These are phyloP conservation scores for Xanthoconium separans DNA, from an alignment of 1,284 basidiomycete genomes.

Conservation along the genomic window DNA sequence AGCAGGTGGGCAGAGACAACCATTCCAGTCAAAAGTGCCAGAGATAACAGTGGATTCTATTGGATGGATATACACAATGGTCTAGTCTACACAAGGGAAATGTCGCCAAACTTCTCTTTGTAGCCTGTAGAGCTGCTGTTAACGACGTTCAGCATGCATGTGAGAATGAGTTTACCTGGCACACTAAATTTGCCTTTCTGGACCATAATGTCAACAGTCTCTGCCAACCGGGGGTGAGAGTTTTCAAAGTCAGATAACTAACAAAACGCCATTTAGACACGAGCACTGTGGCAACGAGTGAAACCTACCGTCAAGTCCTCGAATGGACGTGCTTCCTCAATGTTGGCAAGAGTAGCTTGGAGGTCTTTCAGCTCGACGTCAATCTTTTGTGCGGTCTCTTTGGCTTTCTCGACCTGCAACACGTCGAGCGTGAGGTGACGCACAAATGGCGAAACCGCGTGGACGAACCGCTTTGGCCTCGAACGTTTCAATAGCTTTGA, in stretches of 20 bases:
- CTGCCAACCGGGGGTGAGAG: constrained; percentile 90
- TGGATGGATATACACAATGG: constrained; percentile 20
- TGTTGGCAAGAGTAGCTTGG: constrained; percentile 94
- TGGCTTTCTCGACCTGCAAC: constrained; percentile 81
- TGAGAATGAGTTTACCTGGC: constrained; percentile 58
- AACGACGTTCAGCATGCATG: background rate
- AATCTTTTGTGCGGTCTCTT: constrained; percentile 91
- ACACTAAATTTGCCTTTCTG: constrained; percentile 99
- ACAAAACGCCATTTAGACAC: constrained; percentile 5
- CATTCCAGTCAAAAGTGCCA: background rate
- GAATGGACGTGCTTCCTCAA: constrained; percentile 96
- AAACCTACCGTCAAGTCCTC: constrained; percentile 88
- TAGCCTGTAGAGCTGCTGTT: constrained; percentile 55
- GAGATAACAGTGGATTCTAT: constrained; percentile 18
- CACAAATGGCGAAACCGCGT: background rate
- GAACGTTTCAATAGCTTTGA: constrained; percentile 97
- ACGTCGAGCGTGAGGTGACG: constrained; percentile 3
- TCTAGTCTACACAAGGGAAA: constrained; percentile 76
- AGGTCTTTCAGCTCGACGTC: constrained; percentile 91
- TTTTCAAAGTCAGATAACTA: constrained; percentile 88
- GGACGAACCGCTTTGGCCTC: constrained; percentile 91
- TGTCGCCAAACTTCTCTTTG: constrained; percentile 93
- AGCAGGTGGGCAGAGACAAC: background rate
- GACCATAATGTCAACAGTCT: constrained; percentile 96
- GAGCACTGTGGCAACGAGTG: background rate